A percentile compares a stretch with the other conserved stretches of the same genome.
phyloP scores from a whole-genome alignment of 2,329 filamentous ascomycete genomes.

The Trichoderma sp. region DNA sequence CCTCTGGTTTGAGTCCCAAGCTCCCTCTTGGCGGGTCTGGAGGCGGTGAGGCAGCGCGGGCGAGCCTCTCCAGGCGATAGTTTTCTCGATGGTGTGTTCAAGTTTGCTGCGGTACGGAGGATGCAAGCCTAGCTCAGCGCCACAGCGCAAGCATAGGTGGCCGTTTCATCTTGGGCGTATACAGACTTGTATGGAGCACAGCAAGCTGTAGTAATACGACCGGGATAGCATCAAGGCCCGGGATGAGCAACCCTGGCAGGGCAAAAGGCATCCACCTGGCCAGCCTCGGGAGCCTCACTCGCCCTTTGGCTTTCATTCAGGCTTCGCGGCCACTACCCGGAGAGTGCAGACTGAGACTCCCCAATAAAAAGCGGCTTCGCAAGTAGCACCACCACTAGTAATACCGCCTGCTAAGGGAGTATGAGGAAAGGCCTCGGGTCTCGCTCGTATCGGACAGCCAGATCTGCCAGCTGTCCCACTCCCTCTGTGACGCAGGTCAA shows the following conservation, averaged over 20 bases:
- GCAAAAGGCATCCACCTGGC: not conserved
- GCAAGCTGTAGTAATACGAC: not conserved
- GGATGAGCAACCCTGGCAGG: not conserved
- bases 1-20: not conserved
- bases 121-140: not conserved
- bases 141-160: not conserved
- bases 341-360: not conserved
- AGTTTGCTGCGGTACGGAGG: not conserved
- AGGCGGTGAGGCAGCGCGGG: not conserved
- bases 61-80: not conserved
- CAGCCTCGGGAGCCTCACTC: not conserved
- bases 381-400: not conserved
- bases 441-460: slow-evolving; percentile 7
- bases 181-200: no score
- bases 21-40: not conserved
- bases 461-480: not conserved
- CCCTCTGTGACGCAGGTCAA: not conserved
- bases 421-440: not conserved
- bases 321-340: not conserved
- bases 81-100: not conserved
- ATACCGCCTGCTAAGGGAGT: not conserved
- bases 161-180: not conserved
- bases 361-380: not conserved
- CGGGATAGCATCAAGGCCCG: not conserved
- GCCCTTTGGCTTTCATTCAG: not conserved